Percentiles rank a stretch among this genome's conserved stretches.
These are phyloP conservation scores for Mycosarcoma maydis DNA, from an alignment of 1,284 basidiomycete species.

Conservation along the genomic window DNA sequence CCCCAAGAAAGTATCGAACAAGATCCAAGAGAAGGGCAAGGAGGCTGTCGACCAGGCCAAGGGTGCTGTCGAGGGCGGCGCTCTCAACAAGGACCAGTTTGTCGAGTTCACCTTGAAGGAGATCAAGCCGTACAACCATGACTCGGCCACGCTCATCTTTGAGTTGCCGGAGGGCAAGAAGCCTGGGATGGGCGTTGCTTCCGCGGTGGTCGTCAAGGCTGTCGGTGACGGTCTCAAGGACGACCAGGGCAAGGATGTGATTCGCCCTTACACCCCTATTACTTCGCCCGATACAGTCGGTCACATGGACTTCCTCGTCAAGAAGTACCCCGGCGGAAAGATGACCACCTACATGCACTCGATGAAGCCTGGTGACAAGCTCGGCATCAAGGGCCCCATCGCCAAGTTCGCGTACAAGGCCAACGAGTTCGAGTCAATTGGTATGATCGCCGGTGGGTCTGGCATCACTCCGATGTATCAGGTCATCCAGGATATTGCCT, in stretches of 20 bases:
- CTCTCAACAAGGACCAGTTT: constrained; percentile 73
- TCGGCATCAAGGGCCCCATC: constrained; percentile 79
- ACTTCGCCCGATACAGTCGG: constrained; percentile 56
- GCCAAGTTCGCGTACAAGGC: constrained; percentile 66
- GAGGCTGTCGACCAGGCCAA: constrained; percentile 38
- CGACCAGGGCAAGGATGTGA: constrained; percentile 86
- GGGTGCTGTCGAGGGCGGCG: constrained; percentile 26
- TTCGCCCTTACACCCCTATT: constrained; percentile 72
- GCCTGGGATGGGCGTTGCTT: constrained; percentile 77
- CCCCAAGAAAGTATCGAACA: constrained; percentile 45
- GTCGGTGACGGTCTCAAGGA: constrained; percentile 70
- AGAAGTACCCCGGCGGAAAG: constrained; percentile 70
- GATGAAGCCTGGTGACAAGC: constrained; percentile 80
- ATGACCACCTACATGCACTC: constrained; percentile 68
- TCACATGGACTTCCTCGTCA: constrained; percentile 76
- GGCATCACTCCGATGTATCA: constrained; percentile 73
- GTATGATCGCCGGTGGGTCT: constrained; percentile 88
- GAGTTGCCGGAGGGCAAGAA: constrained; percentile 83
- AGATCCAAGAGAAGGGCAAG: constrained; percentile 48
- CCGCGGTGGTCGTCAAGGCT: constrained; percentile 72
- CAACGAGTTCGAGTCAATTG: constrained; percentile 74
- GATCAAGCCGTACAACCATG: constrained; percentile 90
- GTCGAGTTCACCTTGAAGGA: constrained; percentile 83
- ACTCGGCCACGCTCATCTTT: constrained; percentile 85
- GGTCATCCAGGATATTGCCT: constrained; percentile 66